phyloP scores from a whole-genome alignment of 148 eudicot species.

The Rhododendron molle region DNA sequence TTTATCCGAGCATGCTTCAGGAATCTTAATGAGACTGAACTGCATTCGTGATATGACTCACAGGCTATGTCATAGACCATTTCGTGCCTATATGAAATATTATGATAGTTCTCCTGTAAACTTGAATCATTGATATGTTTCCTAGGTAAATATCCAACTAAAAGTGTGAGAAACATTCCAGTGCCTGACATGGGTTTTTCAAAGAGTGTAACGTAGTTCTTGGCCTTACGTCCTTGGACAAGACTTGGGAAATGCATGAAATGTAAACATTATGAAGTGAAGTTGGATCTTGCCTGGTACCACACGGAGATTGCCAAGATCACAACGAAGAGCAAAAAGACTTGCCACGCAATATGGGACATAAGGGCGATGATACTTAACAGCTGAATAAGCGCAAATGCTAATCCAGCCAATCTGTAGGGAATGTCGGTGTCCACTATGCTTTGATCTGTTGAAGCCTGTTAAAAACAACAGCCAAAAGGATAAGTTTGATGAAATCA shows the following conservation, averaged over 20 bases:
- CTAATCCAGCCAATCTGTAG: conserved; percentile 87
- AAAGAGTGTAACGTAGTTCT: background rate
- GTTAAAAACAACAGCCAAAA: conserved; percentile 14
- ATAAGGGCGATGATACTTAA: conserved; percentile 70
- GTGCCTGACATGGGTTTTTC: background rate
- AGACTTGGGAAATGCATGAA: background rate
- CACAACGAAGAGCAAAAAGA: conserved; percentile 53
- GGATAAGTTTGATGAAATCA: background rate
- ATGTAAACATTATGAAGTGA: background rate
- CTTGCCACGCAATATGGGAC: conserved; percentile 80
- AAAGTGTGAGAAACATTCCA: background rate
- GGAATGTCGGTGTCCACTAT: conserved; percentile 86
- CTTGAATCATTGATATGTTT: background rate
- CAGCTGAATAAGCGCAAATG: conserved; percentile 81
- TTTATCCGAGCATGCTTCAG: background rate
- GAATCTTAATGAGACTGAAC: background rate
- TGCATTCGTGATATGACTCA: background rate
- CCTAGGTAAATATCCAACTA: background rate
- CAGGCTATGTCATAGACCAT: background rate
- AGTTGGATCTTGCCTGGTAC: conserved; percentile 63
- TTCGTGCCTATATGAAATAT: background rate
- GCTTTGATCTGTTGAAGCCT: conserved; percentile 96
- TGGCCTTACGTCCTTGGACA: background rate
- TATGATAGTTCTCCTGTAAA: background rate
- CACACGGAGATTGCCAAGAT: conserved; percentile 63